Base-by-base conservation (phyloP, 169 alveolate genomes). In the Plasmodium vinckei region DNA sequence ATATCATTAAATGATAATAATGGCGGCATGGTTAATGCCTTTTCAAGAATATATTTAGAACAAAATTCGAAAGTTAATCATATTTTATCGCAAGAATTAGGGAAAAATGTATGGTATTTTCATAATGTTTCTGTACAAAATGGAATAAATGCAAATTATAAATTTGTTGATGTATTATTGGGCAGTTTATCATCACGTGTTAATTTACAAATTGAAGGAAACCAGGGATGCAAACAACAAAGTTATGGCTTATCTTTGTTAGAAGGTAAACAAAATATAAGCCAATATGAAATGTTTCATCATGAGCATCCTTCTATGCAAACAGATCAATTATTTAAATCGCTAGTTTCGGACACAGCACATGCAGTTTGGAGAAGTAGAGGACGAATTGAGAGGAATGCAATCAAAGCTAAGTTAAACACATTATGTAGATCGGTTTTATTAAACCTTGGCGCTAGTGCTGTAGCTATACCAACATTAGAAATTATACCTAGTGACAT, bases 331-430 rank as follows among this genome's bases (percentile, higher is more conserved):
- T 59, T 77, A 57, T 73, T 79, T 77, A 92, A 88, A 69, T 60
- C 59, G n/a, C 71, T 92, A 47, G 73, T 92, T 7, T 92, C 92
- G 13, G 93, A 86, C 42, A 92, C 88, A 51, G 95, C 92, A 7
- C 93, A 86, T 69, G 89, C 89, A 10, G 91, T 92, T 27, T 92
- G 94, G 94, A 72, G 94, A 7, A 92, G 94, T 39, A 75, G 94
- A 51, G 89, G 91, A 6, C 19, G 94, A 68, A 92, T 92, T 15
- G 94, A 92, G 59, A 57, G 93, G 19, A 53, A 92, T 53, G 94
- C 92, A 65, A 82, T 65, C 7, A 92, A 92, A 23, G 92, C 94
- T 25, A 54, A 79, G 15, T 88, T 92, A 56, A 87, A 87, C 46
- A 75, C 94, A 13, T 60, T 92, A 42, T 75, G 89, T 51, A 87